Percentiles rank a stretch among this genome's conserved stretches.
phyloP scores from a whole-genome alignment of 352 stramenopile species.

The Phytophthora palmivora region DNA sequence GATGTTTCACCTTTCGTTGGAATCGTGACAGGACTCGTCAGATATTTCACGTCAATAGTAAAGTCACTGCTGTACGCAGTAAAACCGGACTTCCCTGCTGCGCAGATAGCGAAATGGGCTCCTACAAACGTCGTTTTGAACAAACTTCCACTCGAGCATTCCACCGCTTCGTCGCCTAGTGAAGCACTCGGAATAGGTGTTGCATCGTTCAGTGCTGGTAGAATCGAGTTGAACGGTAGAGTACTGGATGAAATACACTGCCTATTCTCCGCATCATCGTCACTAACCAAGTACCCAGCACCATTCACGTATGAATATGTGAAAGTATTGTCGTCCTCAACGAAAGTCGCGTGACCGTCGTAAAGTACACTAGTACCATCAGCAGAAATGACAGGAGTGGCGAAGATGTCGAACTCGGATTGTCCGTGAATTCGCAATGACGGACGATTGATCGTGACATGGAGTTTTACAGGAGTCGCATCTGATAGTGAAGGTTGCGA shows the following conservation, averaged over 20 bases:
- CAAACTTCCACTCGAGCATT: constrained; percentile 31
- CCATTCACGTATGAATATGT: constrained; percentile 39
- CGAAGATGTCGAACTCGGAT: constrained; percentile 44
- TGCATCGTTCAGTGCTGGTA: constrained; percentile 25
- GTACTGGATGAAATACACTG: constrained; percentile 20
- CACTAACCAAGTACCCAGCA: constrained; percentile 22
- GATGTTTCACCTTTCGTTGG: constrained; percentile 2
- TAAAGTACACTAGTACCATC: constrained; percentile 33
- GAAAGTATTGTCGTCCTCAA: constrained; percentile 15
- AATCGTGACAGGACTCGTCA: constrained; percentile 8
- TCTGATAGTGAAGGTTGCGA: constrained; percentile 1
- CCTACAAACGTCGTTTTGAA: constrained; percentile 41
- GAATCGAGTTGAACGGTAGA: constrained; percentile 33
- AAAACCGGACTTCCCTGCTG: constrained; percentile 24
- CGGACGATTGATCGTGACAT: constrained; percentile 39
- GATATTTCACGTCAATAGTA: constrained; percentile 38
- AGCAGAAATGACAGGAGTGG: constrained; percentile 28
- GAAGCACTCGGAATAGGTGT: constrained; percentile 17
- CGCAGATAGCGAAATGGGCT: constrained; percentile 36
- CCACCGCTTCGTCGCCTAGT: constrained; percentile 17
- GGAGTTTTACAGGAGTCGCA: constrained; percentile 37
- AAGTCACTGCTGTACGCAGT: constrained; percentile 40
- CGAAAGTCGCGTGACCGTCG: constrained; percentile 32
- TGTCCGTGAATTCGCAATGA: constrained; percentile 40
- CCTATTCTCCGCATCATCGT: constrained; percentile 3